phyloP scores from a whole-genome alignment of 2,329 filamentous ascomycete species.

The Colletotrichum plurivorum region DNA sequence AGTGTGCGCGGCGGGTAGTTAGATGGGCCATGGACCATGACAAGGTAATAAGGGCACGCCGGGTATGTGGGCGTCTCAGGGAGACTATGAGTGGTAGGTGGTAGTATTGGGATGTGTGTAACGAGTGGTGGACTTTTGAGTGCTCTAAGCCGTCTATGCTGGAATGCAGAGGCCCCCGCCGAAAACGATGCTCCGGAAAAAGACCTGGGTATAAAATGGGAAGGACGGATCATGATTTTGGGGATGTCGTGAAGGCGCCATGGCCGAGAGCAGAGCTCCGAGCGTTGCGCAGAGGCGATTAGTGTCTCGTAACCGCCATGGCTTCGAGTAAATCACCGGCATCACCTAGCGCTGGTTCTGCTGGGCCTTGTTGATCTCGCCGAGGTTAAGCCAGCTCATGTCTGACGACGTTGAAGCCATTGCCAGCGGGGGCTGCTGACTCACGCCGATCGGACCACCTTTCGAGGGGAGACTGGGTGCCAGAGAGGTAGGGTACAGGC shows the following conservation, averaged over 20 bases:
- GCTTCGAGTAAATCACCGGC: conserved; percentile 20
- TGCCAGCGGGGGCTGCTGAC: conserved; percentile 64
- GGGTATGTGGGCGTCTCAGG: conserved; percentile 19
- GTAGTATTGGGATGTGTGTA: conserved; percentile 38
- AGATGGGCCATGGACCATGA: conserved; percentile 5
- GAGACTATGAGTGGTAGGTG: conserved; percentile 23
- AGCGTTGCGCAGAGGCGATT: conserved; percentile 30
- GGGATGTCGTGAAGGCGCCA: conserved; percentile 40
- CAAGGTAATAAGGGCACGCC: conserved; percentile 21
- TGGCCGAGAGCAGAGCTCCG: conserved; percentile 37
- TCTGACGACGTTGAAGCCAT: conserved; percentile 70
- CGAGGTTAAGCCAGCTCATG: conserved; percentile 87
- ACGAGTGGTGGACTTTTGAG: conserved; percentile 39
- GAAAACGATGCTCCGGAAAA: conserved; percentile 43
- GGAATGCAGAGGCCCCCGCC: conserved; percentile 37
- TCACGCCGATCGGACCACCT: conserved; percentile 53
- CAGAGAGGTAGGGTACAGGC: conserved; percentile 59
- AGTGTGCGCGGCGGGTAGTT: conserved; percentile 20
- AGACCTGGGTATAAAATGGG: conserved; percentile 43
- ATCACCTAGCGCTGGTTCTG: conserved; percentile 20
- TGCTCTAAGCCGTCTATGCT: conserved; percentile 42
- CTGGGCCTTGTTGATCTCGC: conserved; percentile 54
- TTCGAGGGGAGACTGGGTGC: conserved; percentile 52
- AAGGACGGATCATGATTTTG: conserved; percentile 42
- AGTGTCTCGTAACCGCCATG: conserved; percentile 36